These are phyloP conservation scores for Bryum argenteum DNA, from an alignment of 225 moss, liverwort and hornwort genomes.

Conservation along the genomic window DNA sequence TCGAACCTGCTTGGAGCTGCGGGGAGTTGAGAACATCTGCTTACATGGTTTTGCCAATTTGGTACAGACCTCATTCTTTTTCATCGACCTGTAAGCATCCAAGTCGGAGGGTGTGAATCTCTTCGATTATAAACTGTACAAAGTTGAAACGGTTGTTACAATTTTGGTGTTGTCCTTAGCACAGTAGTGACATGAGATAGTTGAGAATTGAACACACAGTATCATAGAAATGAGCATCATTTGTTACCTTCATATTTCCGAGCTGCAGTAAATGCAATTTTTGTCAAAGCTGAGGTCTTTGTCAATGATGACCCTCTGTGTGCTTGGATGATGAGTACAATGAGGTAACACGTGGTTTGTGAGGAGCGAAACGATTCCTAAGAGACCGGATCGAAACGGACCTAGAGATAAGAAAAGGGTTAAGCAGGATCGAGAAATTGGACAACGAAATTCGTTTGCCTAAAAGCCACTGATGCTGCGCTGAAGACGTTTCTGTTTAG, in stretches of 20 bases:
- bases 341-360: neutral
- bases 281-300: neutral
- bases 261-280: neutral
- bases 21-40: constrained; percentile 7
- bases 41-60: neutral
- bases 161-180: neutral
- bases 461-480: neutral
- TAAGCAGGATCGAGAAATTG: neutral
- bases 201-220: neutral
- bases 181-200: constrained; percentile 2
- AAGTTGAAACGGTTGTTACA: neutral
- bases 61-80: constrained; percentile 11
- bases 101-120: neutral
- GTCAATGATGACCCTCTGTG: neutral
- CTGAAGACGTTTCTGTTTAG: neutral
- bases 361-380: neutral
- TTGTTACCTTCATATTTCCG: neutral
- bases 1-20: constrained; percentile 5
- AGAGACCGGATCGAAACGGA: neutral
- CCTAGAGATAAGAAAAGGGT: neutral
- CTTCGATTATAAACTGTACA: constrained; percentile 2
- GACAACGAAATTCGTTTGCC: neutral
- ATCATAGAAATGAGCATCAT: neutral
- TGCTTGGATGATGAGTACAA: constrained; percentile 12
- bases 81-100: neutral